phyloP scores from a whole-genome alignment of 352 stramenopile genomes.

The Labyrinthula sp. region DNA sequence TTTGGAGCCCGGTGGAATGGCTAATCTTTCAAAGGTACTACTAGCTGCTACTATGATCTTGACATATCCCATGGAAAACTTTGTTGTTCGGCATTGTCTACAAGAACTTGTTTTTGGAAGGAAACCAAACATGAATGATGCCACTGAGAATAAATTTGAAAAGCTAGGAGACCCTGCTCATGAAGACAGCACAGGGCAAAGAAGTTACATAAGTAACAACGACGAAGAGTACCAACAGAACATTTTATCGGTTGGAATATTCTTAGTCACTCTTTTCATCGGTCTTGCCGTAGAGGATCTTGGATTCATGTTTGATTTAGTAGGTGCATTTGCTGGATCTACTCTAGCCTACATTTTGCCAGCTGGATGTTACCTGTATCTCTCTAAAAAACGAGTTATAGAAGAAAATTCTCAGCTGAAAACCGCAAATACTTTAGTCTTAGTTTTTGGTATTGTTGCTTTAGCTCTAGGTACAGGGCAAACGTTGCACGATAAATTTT shows the following conservation, averaged over 20 bases:
- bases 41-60: slow-evolving; percentile 13
- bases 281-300: slow-evolving; percentile 10
- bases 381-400: too few relatives aligned
- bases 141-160: neutral
- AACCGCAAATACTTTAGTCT: too few relatives aligned
- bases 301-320: slow-evolving; percentile 26
- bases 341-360: slow-evolving; percentile 20
- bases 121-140: too few relatives aligned
- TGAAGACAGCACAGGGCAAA: too few relatives aligned
- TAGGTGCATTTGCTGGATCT: slow-evolving; percentile 4
- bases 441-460: too few relatives aligned
- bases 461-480: too few relatives aligned
- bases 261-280: slow-evolving; percentile 5
- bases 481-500: too few relatives aligned
- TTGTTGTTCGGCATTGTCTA: slow-evolving; percentile 35
- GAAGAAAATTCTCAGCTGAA: too few relatives aligned
- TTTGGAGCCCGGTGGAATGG: slow-evolving; percentile 1
- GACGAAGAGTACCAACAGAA: too few relatives aligned
- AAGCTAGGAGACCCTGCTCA: slow-evolving; percentile 5
- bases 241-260: too few relatives aligned
- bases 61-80: slow-evolving; percentile 40
- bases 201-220: too few relatives aligned
- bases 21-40: neutral
- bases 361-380: too few relatives aligned
- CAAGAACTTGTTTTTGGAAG: slow-evolving; percentile 9